These are phyloP conservation scores for Ophioceras dolichostomum DNA, from an alignment of 2,329 filamentous ascomycete genomes.

Conservation along the genomic window DNA sequence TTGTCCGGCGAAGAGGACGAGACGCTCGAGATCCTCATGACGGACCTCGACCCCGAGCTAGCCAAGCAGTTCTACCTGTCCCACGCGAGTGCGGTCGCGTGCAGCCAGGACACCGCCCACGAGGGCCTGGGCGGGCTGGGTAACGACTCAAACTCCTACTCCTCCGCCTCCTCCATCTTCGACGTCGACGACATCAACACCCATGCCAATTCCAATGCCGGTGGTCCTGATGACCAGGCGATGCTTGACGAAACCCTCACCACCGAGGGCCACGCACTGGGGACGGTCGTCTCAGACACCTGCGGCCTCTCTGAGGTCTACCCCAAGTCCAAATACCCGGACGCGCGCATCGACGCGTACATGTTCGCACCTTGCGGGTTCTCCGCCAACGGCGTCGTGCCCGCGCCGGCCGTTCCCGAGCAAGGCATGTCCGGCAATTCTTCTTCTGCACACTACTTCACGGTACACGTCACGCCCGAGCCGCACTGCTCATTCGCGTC, in stretches of 20 bases:
- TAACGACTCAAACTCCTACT: constrained; percentile 33
- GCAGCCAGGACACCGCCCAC: constrained; percentile 59
- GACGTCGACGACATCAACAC: constrained; percentile 82
- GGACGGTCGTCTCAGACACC: constrained; percentile 79
- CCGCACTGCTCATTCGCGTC: constrained; percentile 95
- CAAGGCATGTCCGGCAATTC: constrained; percentile 39
- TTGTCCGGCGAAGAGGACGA: constrained; percentile 54
- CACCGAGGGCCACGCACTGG: constrained; percentile 87
- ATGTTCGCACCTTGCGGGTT: constrained; percentile 95
- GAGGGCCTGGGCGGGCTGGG: constrained; percentile 47
- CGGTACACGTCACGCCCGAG: constrained; percentile 95
- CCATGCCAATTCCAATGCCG: constrained; percentile 19
- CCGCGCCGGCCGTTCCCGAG: constrained; percentile 44
- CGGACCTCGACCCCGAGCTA: constrained; percentile 54
- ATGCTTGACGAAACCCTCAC: constrained; percentile 51
- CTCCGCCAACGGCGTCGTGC: constrained; percentile 91
- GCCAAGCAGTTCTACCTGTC: constrained; percentile 59
- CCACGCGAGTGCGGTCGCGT: constrained; percentile 78
- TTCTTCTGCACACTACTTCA: constrained; percentile 92
- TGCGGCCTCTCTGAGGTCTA: constrained; percentile 89
- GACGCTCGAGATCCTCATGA: constrained; percentile 65
- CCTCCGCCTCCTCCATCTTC: constrained; percentile 43
- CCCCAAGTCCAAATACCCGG: constrained; percentile 73
- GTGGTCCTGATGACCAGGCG: constrained; percentile 16
- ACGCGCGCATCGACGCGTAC: constrained; percentile 89